Evolutionary conservation across 768 basidiomycete genomes (phyloP).

Genomic region (Suillus discolor): DNA sequence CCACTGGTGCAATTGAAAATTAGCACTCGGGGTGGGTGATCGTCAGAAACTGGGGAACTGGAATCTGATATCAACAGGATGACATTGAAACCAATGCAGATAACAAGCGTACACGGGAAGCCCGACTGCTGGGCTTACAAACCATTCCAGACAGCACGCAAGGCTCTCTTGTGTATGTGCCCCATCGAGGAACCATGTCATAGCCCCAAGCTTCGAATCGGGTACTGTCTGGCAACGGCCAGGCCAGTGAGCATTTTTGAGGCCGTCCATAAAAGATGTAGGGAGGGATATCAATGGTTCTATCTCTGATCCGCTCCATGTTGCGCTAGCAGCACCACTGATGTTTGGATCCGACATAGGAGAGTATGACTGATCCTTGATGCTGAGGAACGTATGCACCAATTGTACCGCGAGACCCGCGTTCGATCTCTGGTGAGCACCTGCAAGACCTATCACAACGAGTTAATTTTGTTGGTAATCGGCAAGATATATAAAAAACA

Average conservation of each 20-base stretch:
- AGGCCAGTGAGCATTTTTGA: conserved; percentile 82
- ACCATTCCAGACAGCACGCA: conserved; percentile 88
- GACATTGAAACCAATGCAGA: conserved; percentile 9
- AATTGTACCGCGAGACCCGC: conserved; percentile 84
- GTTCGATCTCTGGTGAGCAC: conserved; percentile 85
- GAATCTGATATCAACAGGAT: conserved; percentile 8
- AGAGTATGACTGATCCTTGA: conserved; percentile 23
- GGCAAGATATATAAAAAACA: conserved; percentile 12
- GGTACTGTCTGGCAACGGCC: conserved; percentile 87
- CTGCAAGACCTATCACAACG: conserved; percentile 67
- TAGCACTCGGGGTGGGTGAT: conserved; percentile 53
- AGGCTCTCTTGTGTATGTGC: conserved; percentile 95
- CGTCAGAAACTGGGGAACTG: conserved; percentile 16
- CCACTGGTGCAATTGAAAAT: conserved; percentile 97
- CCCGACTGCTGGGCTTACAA: conserved; percentile 60
- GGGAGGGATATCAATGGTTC: conserved; percentile 41
- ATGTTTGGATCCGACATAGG: not conserved
- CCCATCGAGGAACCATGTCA: conserved; percentile 92
- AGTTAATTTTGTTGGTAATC: conserved; percentile 2
- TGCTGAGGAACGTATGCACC: conserved; percentile 61
- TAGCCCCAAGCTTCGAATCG: conserved; percentile 54
- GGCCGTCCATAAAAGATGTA: conserved; percentile 55
- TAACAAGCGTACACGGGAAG: conserved; percentile 35
- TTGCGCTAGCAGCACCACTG: not conserved
- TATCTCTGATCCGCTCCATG: not conserved